Evolutionary conservation across 202 grass and related monocot species (phyloP).

Genomic region (Musa balbisiana): DNA sequence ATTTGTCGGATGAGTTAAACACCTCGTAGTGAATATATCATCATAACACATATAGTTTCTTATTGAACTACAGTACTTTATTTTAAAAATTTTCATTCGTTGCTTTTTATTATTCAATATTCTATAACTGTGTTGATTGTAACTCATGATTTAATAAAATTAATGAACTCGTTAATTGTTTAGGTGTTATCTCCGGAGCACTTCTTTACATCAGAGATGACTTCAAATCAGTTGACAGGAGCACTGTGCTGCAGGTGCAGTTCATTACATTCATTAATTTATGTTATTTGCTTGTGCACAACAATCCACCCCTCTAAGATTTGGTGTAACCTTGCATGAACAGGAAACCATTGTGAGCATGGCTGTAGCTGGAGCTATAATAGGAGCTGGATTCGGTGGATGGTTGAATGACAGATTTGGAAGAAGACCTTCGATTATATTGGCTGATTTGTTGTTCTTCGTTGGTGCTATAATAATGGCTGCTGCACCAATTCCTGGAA

Average conservation of each 20-base stretch:
- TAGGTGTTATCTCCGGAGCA: constrained; percentile 95
- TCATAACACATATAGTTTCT: no score
- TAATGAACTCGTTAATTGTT: neutral
- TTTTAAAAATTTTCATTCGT: neutral
- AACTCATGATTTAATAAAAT: neutral
- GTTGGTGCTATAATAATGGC: constrained; percentile 72
- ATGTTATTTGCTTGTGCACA: neutral
- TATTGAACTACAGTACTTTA: no score
- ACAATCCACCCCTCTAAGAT: neutral
- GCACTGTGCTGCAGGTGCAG: constrained; percentile 56
- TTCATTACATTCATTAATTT: neutral
- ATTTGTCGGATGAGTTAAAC: no score
- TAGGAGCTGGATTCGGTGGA: constrained; percentile 81
- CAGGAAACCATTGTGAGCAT: constrained; percentile 98
- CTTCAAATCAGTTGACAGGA: constrained; percentile 55
- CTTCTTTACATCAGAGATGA: constrained; percentile 90
- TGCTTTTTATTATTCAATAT: neutral
- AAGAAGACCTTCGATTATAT: constrained; percentile 67
- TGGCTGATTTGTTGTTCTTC: constrained; percentile 73
- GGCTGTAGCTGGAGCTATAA: constrained; percentile 90
- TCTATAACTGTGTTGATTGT: neutral
- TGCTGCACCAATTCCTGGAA: constrained; percentile 42
- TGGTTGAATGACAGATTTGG: constrained; percentile 95
- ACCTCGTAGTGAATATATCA: no score
- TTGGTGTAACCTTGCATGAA: constrained; percentile 12